A percentile compares a stretch with the other conserved stretches of the same genome.
Evolutionary conservation across 1,284 basidiomycete genomes (phyloP).

Genomic region (Austroboletus olivaceoglutinosus): DNA sequence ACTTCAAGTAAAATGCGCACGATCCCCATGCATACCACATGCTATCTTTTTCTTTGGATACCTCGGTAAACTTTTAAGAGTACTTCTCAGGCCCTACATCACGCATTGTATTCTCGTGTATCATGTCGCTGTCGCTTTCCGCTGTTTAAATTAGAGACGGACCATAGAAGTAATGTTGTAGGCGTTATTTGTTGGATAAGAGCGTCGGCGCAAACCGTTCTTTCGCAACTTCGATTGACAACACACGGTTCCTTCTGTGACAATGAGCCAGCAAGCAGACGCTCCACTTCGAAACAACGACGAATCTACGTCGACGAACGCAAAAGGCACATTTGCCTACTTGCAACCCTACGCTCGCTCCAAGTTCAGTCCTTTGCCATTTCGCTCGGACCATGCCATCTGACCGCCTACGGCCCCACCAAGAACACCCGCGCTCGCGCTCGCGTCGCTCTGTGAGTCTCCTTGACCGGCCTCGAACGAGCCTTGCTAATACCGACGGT

Average conservation of each 20-base stretch:
- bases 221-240: no score
- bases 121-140: conserved; percentile 11
- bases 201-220: no score
- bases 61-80: neutral
- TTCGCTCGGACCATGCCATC: neutral
- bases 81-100: neutral
- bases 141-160: neutral
- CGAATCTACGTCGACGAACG: conserved; percentile 8
- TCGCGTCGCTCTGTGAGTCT: conserved; percentile 33
- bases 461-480: neutral
- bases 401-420: conserved; percentile 11
- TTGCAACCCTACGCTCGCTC: conserved; percentile 33
- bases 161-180: no score
- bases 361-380: conserved; percentile 29
- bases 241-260: neutral
- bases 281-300: neutral
- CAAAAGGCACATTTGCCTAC: conserved; percentile 24
- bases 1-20: neutral
- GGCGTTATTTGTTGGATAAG: no score
- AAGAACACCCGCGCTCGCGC: conserved; percentile 26
- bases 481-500: neutral
- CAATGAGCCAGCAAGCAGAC: conserved; percentile 12
- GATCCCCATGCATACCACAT: conserved; percentile 7
- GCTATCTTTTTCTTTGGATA: conserved; percentile 6
- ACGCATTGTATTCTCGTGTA: conserved; percentile 8